Base-by-base conservation (phyloP, 495 filamentous ascomycete genomes). In the Letharia lupina region DNA sequence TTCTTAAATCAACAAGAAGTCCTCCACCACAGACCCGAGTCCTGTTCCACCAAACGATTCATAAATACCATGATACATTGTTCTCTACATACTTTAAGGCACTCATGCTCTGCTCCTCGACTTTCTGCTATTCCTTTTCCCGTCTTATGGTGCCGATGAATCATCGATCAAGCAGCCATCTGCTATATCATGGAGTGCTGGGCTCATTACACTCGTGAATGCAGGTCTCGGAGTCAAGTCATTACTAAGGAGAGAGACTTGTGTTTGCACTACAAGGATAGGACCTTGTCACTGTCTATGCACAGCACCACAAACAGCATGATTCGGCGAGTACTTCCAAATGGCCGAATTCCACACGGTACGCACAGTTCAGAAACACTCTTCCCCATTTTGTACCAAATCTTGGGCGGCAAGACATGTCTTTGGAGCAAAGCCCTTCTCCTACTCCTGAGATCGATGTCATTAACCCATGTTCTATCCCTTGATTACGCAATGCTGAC, bases 121-220 rank as follows among this genome's bases (percentile, higher is more conserved):
- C 13, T 35, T 56, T 35, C 15, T 56, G 52, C 28, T 56, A 33
- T 13, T 35, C 16, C 8, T 59, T 35, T 18, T 35, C 52, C 18
- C 28, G 31, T 56, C 52, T 56, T 4, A 56, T 56, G 52, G 1
- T 56, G 52, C 52, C 28, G 4, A 56, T 35, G 52, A 56, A 56
- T 56, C 31, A 4, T 56, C 52, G 18, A 35, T 35, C 5, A 16
- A 56, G 52, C 52, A 8, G 8, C 16, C 52, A 56, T 56, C 3
- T 35, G 52, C 52, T 56, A 9, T 31, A 37, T 18, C 58, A 66
- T 66, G 65, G 65, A 66, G 47, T 66, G 65, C 56, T 54, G 60
- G 58, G 65, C 65, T 66, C 65, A 66, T 45, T 35, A 62, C 33
- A 39, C 42, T 50, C 59, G 59, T 35, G 20, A 28, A 45, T 61